Percentiles rank a stretch among this genome's conserved stretches.
Evolutionary conservation across 768 basidiomycete genomes (phyloP).

Genomic region (Lyophyllum semitale): DNA sequence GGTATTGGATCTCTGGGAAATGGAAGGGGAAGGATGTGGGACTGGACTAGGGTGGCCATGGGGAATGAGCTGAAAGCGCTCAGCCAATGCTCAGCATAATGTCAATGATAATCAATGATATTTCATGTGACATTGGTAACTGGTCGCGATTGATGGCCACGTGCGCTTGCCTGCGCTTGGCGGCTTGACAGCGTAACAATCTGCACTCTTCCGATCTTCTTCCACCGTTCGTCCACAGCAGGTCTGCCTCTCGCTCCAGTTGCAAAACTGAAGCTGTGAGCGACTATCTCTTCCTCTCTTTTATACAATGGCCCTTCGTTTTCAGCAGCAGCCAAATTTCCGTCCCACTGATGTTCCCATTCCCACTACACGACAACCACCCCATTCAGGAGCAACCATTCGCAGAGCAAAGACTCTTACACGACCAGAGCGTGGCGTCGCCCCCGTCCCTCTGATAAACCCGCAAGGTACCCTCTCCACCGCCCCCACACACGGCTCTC

Average conservation of each 20-base stretch:
- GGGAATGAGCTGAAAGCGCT: too few species aligned
- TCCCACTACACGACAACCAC: slow-evolving; percentile 60
- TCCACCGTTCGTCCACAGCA: slow-evolving; percentile 15
- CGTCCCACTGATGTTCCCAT: slow-evolving; percentile 67
- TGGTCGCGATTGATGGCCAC: slow-evolving; percentile 12
- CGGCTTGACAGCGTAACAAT: slow-evolving; percentile 10
- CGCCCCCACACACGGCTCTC: slow-evolving; percentile 34
- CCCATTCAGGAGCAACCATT: slow-evolving; percentile 58
- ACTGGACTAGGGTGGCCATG: slow-evolving; percentile 12
- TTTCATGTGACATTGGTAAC: too few species aligned
- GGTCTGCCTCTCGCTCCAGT: slow-evolving; percentile 27
- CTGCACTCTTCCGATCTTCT: slow-evolving; percentile 8
- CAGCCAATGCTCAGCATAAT: too few species aligned
- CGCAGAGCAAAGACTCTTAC: slow-evolving; percentile 95
- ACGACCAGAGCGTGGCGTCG: slow-evolving; percentile 91
- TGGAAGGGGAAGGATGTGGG: slow-evolving; percentile 1
- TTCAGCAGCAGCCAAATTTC: slow-evolving; percentile 47
- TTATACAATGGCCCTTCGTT: slow-evolving; percentile 55
- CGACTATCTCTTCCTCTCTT: slow-evolving; percentile 19
- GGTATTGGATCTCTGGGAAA: slow-evolving; percentile 5
- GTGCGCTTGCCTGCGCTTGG: slow-evolving; percentile 14
- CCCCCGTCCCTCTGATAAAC: slow-evolving; percentile 92
- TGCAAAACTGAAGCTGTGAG: slow-evolving; percentile 12
- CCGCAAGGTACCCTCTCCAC: slow-evolving; percentile 55
- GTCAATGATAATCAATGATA: too few species aligned